Evolutionary conservation across 169 alveolate genomes (phyloP).

Genomic region (Perkinsus marinus): DNA sequence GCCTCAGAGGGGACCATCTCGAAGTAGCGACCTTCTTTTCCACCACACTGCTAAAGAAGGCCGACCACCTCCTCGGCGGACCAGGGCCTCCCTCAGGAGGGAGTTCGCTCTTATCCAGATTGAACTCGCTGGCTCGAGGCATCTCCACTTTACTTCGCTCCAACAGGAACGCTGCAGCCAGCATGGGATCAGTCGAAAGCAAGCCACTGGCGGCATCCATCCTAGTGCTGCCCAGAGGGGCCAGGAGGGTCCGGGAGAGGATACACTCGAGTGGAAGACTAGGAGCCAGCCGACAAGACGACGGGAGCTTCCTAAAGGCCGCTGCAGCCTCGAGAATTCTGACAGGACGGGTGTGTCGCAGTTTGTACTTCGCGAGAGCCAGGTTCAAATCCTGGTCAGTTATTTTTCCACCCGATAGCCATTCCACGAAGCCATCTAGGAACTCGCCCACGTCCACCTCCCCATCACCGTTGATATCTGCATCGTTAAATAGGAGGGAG

Average conservation of each 20-base stretch:
- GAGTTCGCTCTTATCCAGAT: neutral
- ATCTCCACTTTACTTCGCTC: neutral
- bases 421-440: too few relatives aligned
- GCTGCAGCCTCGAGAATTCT: neutral
- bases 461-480: too few relatives aligned
- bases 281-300: neutral
- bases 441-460: too few relatives aligned
- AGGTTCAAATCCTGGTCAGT: too few relatives aligned
- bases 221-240: neutral
- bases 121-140: neutral
- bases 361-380: neutral
- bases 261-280: neutral
- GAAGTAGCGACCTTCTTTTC: neutral
- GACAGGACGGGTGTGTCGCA: neutral
- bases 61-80: neutral
- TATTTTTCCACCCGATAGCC: too few relatives aligned
- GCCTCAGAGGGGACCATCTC: neutral
- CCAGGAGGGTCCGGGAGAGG: neutral
- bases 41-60: neutral
- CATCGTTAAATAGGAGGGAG: too few relatives aligned
- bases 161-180: neutral
- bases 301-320: neutral
- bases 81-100: neutral
- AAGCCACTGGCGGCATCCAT: neutral
- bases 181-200: neutral